Evolutionary conservation across 2,329 filamentous ascomycete genomes (phyloP).

Genomic region (Thielaviopsis euricoi): DNA sequence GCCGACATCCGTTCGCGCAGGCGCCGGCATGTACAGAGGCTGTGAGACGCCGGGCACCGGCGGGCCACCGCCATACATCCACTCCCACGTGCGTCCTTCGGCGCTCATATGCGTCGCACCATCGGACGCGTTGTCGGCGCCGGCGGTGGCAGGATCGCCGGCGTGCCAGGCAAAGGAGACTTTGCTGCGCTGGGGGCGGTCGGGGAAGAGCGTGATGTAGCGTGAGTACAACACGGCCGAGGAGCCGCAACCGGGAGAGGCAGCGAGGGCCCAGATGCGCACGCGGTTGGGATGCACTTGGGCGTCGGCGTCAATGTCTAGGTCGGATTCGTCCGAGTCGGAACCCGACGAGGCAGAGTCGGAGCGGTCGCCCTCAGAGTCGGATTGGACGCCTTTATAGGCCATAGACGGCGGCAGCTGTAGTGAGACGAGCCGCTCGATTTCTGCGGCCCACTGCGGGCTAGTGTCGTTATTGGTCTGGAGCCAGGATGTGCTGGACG

Average conservation of each 20-base stretch:
- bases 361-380: slow-evolving; percentile 17
- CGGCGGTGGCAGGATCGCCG: neutral
- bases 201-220: slow-evolving; percentile 31
- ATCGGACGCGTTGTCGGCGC: neutral
- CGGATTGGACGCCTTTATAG: slow-evolving; percentile 21
- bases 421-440: slow-evolving; percentile 27
- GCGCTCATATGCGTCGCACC: slow-evolving; percentile 14
- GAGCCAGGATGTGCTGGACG: slow-evolving; percentile 34
- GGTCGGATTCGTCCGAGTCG: slow-evolving; percentile 18
- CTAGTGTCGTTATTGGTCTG: slow-evolving; percentile 21
- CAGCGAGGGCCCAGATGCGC: slow-evolving; percentile 35
- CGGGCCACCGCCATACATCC: slow-evolving; percentile 38
- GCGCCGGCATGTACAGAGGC: slow-evolving; percentile 13
- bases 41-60: slow-evolving; percentile 26
- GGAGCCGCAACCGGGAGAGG: slow-evolving; percentile 34
- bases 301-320: slow-evolving; percentile 20
- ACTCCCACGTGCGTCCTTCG: slow-evolving; percentile 39
- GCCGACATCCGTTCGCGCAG: neutral
- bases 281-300: slow-evolving; percentile 33
- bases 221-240: slow-evolving; percentile 33
- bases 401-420: slow-evolving; percentile 29
- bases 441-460: slow-evolving; percentile 31
- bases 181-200: slow-evolving; percentile 23
- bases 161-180: slow-evolving; percentile 21
- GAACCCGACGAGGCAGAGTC: slow-evolving; percentile 9